phyloP scores from a whole-genome alignment of 2,329 filamentous ascomycete species.

The Aspergillus latus region DNA sequence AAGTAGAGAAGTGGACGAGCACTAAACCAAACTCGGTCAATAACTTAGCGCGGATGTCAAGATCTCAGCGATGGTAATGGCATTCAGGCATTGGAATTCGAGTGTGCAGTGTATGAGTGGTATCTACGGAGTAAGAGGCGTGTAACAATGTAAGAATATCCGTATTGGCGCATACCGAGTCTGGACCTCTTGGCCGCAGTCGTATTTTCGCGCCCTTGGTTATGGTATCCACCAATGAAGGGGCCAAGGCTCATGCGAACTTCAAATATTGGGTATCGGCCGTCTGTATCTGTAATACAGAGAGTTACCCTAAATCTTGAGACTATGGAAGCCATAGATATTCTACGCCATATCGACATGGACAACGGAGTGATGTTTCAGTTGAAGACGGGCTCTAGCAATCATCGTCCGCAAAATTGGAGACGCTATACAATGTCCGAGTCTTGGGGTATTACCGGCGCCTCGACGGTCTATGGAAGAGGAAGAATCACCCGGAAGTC shows the following conservation, averaged over 20 bases:
- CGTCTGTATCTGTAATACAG: not conserved
- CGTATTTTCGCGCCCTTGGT: not conserved
- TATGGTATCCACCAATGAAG: not conserved
- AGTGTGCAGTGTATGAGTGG: not conserved
- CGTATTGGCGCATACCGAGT: not conserved
- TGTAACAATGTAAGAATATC: not conserved
- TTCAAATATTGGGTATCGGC: not conserved
- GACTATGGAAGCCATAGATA: not conserved
- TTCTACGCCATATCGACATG: not conserved
- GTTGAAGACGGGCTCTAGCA: not conserved
- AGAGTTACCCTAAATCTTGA: not conserved
- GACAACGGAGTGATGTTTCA: not conserved
- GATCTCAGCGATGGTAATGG: no score
- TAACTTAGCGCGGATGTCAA: no score
- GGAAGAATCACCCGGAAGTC: not conserved
- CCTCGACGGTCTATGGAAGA: not conserved
- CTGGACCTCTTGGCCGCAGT: not conserved
- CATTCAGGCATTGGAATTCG: no score
- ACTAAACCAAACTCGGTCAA: no score
- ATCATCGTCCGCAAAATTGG: not conserved
- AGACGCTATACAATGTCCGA: not conserved
- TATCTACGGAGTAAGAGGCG: not conserved
- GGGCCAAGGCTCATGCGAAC: not conserved
- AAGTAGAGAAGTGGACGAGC: no score
- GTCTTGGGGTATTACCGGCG: no score